Percentiles rank a stretch among this genome's conserved stretches.
Evolutionary conservation across 2,329 filamentous ascomycete species (phyloP).

Genomic region (Eutypella sp.): DNA sequence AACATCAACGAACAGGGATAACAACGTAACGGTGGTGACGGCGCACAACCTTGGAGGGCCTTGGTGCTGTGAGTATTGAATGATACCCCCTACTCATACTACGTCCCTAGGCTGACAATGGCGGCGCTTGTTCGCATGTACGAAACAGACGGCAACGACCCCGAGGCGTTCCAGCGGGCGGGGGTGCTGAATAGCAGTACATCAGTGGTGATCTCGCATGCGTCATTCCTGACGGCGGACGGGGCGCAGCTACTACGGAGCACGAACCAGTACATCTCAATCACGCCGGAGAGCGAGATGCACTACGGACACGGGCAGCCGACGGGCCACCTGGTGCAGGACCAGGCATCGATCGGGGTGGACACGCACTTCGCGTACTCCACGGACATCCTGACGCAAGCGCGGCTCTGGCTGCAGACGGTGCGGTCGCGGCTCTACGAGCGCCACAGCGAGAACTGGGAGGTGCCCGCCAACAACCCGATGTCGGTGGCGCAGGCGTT

Average conservation of each 20-base stretch:
- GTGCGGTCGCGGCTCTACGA: constrained; percentile 34
- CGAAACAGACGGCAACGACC: constrained; percentile 29
- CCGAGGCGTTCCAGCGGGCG: constrained; percentile 31
- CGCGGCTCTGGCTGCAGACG: constrained; percentile 49
- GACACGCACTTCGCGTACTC: constrained; percentile 51
- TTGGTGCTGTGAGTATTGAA: constrained; percentile 31
- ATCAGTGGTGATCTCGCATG: constrained; percentile 50
- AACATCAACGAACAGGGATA: constrained; percentile 19
- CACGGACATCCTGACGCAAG: constrained; percentile 46
- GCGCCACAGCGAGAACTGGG: constrained; percentile 33
- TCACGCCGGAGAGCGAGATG: constrained; percentile 55
- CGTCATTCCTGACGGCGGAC: constrained; percentile 34
- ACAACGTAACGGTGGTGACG: constrained; percentile 41
- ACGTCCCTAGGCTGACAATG: not conserved
- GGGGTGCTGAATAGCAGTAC: constrained; percentile 37
- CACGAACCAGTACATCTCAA: constrained; percentile 49
- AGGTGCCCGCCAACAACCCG: constrained; percentile 42
- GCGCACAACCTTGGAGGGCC: constrained; percentile 37
- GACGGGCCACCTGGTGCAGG: constrained; percentile 36
- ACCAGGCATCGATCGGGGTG: constrained; percentile 49
- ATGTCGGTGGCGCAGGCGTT: constrained; percentile 53
- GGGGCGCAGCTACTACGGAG: constrained; percentile 39
- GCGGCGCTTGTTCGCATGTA: not conserved
- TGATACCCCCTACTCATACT: not conserved
- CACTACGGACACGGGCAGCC: constrained; percentile 52